Base-by-base conservation (phyloP, 768 basidiomycete species). In the Leucogyrophana mollusca region DNA sequence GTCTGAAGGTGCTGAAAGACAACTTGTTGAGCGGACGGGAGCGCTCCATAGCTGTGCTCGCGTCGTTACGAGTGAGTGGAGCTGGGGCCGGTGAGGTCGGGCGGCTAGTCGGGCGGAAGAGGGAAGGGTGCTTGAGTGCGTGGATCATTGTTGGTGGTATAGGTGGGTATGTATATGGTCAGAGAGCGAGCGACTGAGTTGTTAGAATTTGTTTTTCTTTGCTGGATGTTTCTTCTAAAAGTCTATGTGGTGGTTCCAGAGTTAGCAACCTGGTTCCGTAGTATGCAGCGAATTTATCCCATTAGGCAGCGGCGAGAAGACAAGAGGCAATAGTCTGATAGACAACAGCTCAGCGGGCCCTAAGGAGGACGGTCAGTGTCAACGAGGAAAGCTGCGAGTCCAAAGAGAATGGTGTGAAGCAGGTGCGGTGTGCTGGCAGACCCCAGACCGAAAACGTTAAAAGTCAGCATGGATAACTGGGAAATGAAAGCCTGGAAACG, bases 311-410 rank as follows among this genome's bases (percentile, higher is more conserved):
- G 43, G 40, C 35, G 40, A 43, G 40, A 53, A 46, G 34, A 32
- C 36, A 38, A 30, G 18, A 27, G 34, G 51, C 25, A 36, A 18
- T 18, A 22, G 43, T 40, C 56, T 42, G 52, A 52, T 49, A 50
- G 47, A 52, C 51, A 37, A 47, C 57, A 51, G 45, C 50, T 34
- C 18, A 38, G 34, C 30, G 24, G 60, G 67, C 66, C 69, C 79
- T 85, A 90, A 77, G 88, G 88, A 61, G 88, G 88, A 54, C 83
- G 73, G 75, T 90, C 86, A 43, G 79, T 80, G 78, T 82, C 82
- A 63, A 83, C 69, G 56, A 82, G 71, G 66, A 69, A 59, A 66
- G 71, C 74, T 50, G 67, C 77, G 71, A 84, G 85, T 64, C 72
- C 74, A 65, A 82, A 77, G 68, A 78, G 73, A 76, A 80, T 73